These are phyloP conservation scores for Aegilops tauschii DNA, from an alignment of 176 grass and related monocot species.

Conservation along the genomic window DNA sequence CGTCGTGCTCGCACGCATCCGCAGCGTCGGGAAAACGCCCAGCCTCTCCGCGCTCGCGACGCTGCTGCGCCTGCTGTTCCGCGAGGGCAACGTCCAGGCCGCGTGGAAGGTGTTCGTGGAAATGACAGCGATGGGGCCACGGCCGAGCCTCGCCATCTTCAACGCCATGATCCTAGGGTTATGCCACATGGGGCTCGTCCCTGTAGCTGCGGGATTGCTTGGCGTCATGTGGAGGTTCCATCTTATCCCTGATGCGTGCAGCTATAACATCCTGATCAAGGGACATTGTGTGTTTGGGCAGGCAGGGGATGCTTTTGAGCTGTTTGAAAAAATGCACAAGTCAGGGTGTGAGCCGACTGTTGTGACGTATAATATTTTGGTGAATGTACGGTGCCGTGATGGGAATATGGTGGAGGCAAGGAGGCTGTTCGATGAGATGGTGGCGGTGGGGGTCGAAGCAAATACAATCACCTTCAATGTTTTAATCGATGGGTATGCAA, in stretches of 20 bases:
- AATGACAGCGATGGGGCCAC: conserved; percentile 55
- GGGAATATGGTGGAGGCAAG: conserved; percentile 73
- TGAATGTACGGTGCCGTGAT: conserved; percentile 50
- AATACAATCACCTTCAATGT: conserved; percentile 86
- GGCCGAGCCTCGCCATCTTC: conserved; percentile 53
- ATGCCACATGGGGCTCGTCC: conserved; percentile 54
- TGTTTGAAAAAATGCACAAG: conserved; percentile 62
- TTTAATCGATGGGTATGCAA: conserved; percentile 82
- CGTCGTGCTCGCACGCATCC: conserved; percentile 38
- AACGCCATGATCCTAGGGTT: conserved; percentile 84
- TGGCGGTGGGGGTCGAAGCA: conserved; percentile 42
- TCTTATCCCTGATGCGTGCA: conserved; percentile 48
- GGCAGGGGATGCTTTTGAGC: conserved; percentile 51
- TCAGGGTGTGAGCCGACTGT: conserved; percentile 36
- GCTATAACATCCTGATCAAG: conserved; percentile 93
- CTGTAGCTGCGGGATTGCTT: conserved; percentile 41
- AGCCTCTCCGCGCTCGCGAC: conserved; percentile 47
- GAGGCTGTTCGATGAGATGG: conserved; percentile 63
- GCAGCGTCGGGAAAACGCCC: conserved; percentile 28
- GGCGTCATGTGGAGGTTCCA: conserved; percentile 55
- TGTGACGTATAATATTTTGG: conserved; percentile 82
- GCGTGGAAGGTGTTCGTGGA: conserved; percentile 92
- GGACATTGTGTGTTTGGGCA: conserved; percentile 53
- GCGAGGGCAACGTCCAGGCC: conserved; percentile 39
- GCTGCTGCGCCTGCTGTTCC: conserved; percentile 60